phyloP scores from a whole-genome alignment of 495 filamentous ascomycete species.

The Neurospora sp. region DNA sequence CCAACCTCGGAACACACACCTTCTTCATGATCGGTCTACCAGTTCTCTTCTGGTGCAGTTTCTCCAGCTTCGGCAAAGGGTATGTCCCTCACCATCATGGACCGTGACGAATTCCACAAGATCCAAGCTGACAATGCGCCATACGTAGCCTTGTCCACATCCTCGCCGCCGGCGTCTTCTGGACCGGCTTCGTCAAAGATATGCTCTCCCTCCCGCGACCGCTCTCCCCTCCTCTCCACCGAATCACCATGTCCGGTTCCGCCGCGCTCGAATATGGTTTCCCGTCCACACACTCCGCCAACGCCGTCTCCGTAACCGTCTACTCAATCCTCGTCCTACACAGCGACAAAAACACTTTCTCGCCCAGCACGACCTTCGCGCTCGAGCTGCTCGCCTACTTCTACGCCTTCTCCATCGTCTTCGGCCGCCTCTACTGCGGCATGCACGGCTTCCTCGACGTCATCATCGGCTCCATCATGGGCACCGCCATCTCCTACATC shows the following conservation, averaged over 20 bases:
- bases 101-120: background rate
- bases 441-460: conserved; percentile 98
- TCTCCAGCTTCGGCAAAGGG: conserved; percentile 70
- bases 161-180: conserved; percentile 81
- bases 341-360: conserved; percentile 42
- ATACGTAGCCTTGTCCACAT: conserved; percentile 68
- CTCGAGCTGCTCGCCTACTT: conserved; percentile 61
- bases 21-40: conserved; percentile 95
- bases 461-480: conserved; percentile 63
- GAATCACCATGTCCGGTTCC: conserved; percentile 94
- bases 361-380: conserved; percentile 39
- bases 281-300: conserved; percentile 92
- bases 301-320: conserved; percentile 87
- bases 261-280: conserved; percentile 95
- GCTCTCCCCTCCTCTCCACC: conserved; percentile 81
- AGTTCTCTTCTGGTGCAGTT: conserved; percentile 92
- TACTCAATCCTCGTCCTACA: conserved; percentile 65
- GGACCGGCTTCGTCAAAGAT: conserved; percentile 90
- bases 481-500: conserved; percentile 51
- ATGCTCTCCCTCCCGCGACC: conserved; percentile 90
- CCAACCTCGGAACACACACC: conserved; percentile 95
- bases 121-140: conserved; percentile 7
- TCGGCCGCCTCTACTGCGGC: conserved; percentile 90
- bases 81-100: conserved; percentile 45
- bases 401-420: conserved; percentile 80